Evolutionary conservation across 164 flowering plant species (phyloP).

Genomic region (Macadamia tetraphylla): DNA sequence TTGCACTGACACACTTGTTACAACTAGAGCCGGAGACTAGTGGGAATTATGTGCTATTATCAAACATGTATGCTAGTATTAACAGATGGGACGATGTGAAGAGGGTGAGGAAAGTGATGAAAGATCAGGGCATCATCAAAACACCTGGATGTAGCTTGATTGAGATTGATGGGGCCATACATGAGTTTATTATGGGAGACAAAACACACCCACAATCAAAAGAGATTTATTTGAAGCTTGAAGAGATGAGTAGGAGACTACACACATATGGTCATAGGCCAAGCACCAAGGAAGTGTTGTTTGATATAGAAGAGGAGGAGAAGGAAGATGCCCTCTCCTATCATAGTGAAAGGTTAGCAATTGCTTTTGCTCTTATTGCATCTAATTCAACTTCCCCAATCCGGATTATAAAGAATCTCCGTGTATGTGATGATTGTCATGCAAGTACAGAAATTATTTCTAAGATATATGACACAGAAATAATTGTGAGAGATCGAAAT

Average conservation of each 20-base stretch:
- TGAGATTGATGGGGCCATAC: slow-evolving; percentile 30
- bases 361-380: slow-evolving; percentile 41
- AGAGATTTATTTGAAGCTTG: slow-evolving; percentile 28
- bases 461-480: slow-evolving; percentile 25
- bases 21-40: slow-evolving; percentile 52
- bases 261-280: slow-evolving; percentile 25
- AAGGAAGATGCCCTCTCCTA: slow-evolving; percentile 43
- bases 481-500: slow-evolving; percentile 31
- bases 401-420: slow-evolving; percentile 40
- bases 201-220: slow-evolving; percentile 23
- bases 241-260: slow-evolving; percentile 23
- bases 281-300: slow-evolving; percentile 34
- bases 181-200: slow-evolving; percentile 40
- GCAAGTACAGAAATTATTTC: slow-evolving; percentile 31
- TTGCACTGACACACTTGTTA: slow-evolving; percentile 35
- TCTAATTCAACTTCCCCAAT: slow-evolving; percentile 22
- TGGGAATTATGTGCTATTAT: slow-evolving; percentile 58
- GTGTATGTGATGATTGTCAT: slow-evolving; percentile 40
- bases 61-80: slow-evolving; percentile 45
- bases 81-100: slow-evolving; percentile 38
- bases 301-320: slow-evolving; percentile 50
- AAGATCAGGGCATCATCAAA: slow-evolving; percentile 31
- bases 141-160: slow-evolving; percentile 41
- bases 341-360: slow-evolving; percentile 50
- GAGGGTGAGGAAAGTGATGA: slow-evolving; percentile 37